Conservation (phyloP, 495 filamentous ascomycete species). For the Penicillium lagena region DNA sequence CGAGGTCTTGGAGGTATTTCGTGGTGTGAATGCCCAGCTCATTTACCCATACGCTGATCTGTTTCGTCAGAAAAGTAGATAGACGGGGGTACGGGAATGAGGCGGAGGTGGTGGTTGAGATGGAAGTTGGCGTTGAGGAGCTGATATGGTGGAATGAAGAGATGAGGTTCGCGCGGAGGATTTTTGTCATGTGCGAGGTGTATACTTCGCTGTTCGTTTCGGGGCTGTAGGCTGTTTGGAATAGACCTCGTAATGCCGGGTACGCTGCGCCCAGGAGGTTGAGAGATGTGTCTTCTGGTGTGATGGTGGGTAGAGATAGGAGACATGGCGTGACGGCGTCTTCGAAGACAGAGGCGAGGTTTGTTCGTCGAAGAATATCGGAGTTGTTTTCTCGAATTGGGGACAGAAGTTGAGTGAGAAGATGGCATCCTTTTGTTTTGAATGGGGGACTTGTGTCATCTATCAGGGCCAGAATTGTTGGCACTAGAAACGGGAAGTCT, state of each 20-base stretch:
- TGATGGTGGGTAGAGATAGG: slow-evolving; percentile 69
- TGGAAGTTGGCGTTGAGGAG: slow-evolving; percentile 26
- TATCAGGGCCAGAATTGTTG: slow-evolving; percentile 70
- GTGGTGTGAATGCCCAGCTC: slow-evolving; percentile 63
- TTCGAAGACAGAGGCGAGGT: slow-evolving; percentile 73
- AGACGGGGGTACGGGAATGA: slow-evolving; percentile 37
- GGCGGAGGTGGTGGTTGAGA: slow-evolving; percentile 40
- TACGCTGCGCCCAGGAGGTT: slow-evolving; percentile 60
- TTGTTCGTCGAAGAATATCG: slow-evolving; percentile 59
- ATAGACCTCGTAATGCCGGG: slow-evolving; percentile 54
- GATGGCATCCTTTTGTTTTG: slow-evolving; percentile 53
- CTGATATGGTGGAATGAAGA: slow-evolving; percentile 43
- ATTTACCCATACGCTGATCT: slow-evolving; percentile 45
- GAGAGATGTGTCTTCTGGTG: slow-evolving; percentile 65
- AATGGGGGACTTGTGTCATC: slow-evolving; percentile 57
- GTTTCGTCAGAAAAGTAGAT: slow-evolving; percentile 50
- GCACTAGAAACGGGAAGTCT: slow-evolving; percentile 77
- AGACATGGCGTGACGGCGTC: slow-evolving; percentile 70
- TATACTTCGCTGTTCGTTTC: slow-evolving; percentile 13
- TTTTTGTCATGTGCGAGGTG: slow-evolving; percentile 16
- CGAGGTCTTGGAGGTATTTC: slow-evolving; percentile 67
- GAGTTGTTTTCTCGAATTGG: slow-evolving; percentile 43
- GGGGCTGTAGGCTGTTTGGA: slow-evolving; percentile 31
- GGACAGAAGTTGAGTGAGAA: slow-evolving; percentile 55
- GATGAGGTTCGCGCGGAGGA: slow-evolving; percentile 36